A percentile compares a stretch with the other conserved stretches of the same genome.
Evolutionary conservation across 192 early-diverging fungal species (phyloP).

Genomic region (Coemansia sp.): DNA sequence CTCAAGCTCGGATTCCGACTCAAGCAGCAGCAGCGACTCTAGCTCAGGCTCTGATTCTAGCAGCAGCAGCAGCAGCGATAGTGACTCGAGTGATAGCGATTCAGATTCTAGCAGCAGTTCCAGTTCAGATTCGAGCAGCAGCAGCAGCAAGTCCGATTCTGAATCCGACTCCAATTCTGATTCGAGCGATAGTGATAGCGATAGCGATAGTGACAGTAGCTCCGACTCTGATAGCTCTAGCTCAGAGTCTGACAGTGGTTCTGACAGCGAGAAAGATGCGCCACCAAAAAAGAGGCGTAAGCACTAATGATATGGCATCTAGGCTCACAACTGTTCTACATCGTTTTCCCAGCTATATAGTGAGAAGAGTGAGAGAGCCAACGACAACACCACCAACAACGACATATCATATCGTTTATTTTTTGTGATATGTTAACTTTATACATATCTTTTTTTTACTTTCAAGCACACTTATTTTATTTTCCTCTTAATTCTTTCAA

Average conservation of each 20-base stretch:
- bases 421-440: background rate
- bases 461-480: background rate
- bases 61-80: background rate
- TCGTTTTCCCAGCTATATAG: background rate
- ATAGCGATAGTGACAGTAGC: conserved; percentile 3
- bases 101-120: conserved; percentile 1
- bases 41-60: conserved; percentile 11
- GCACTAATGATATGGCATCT: background rate
- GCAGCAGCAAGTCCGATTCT: background rate
- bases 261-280: conserved; percentile 11
- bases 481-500: background rate
- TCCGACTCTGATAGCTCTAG: conserved; percentile 7
- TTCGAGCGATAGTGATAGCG: conserved; percentile 2
- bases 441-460: background rate
- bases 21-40: conserved; percentile 2
- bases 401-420: background rate
- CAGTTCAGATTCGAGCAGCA: conserved; percentile 12
- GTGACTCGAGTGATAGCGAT: conserved; percentile 8
- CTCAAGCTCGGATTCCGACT: conserved; percentile 8
- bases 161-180: conserved; percentile 10
- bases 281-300: conserved; percentile 30
- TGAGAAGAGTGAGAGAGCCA: too few relatives aligned
- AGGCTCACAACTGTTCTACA: background rate
- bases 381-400: background rate
- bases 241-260: conserved; percentile 12